phyloP scores from a whole-genome alignment of 257 asterid genomes.

The Petrea volubilis region DNA sequence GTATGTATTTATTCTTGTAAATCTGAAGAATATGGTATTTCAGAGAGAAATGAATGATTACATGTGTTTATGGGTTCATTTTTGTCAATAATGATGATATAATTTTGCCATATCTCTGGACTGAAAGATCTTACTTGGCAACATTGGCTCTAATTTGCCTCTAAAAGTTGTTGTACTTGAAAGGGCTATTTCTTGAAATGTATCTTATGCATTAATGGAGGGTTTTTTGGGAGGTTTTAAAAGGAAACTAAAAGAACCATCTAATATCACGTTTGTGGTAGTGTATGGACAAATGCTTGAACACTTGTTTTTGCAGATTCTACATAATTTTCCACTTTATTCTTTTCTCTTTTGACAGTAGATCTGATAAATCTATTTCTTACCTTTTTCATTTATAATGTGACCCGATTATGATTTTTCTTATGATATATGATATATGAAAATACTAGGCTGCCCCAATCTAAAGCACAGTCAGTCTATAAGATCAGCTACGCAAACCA shows the following conservation, averaged over 20 bases:
- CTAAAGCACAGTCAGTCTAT: no score
- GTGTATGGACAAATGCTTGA: not conserved
- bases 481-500: no score
- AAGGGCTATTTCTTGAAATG: no score
- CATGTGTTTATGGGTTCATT: not conserved
- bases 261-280: no score
- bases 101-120: not conserved
- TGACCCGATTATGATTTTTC: no score
- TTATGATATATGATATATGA: no score
- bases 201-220: no score
- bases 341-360: not conserved
- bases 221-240: no score
- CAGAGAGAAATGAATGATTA: not conserved
- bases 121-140: not conserved
- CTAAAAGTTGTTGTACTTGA: no score
- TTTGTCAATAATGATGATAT: not conserved
- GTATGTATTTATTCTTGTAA: conserved; percentile 34
- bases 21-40: not conserved
- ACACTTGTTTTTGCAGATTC: not conserved
- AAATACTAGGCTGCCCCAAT: no score
- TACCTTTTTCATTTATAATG: not conserved
- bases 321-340: not conserved
- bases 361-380: not conserved
- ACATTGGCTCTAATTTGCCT: no score
- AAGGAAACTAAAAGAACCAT: no score